Evolutionary conservation across 768 basidiomycete genomes (phyloP).

Genomic region (Daedaleopsis sinensis): DNA sequence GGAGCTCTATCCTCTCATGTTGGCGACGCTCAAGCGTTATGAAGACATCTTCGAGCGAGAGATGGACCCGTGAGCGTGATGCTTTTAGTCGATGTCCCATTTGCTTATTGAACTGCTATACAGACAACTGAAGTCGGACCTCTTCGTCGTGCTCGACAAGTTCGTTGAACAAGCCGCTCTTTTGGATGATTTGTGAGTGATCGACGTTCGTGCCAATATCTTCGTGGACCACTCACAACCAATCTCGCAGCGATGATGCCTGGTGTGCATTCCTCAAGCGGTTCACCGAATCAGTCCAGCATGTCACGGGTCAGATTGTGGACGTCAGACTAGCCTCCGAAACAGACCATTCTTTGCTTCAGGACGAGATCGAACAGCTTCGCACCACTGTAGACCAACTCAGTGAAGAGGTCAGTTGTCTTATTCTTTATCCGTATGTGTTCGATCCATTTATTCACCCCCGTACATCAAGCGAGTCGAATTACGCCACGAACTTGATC

Average conservation of each 20-base stretch:
- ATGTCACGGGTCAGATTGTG: constrained; percentile 66
- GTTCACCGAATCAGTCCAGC: constrained; percentile 62
- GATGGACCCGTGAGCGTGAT: constrained; percentile 56
- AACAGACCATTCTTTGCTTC: constrained; percentile 45
- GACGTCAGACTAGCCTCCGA: constrained; percentile 50
- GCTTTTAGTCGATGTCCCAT: not conserved
- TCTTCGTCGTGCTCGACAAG: constrained; percentile 60
- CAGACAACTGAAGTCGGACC: constrained; percentile 65
- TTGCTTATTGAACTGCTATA: not conserved
- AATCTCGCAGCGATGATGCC: constrained; percentile 53
- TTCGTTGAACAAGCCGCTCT: constrained; percentile 64
- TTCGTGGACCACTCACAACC: not conserved
- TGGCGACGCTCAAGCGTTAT: constrained; percentile 62
- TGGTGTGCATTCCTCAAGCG: constrained; percentile 66
- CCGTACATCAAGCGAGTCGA: constrained; percentile 44
- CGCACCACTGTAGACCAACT: constrained; percentile 64
- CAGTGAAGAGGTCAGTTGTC: constrained; percentile 57
- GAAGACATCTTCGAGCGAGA: constrained; percentile 59
- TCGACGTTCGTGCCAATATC: not conserved
- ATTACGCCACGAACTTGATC: constrained; percentile 56
- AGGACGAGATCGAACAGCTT: constrained; percentile 64
- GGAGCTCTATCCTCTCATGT: constrained; percentile 62
- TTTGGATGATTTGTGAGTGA: constrained; percentile 61
- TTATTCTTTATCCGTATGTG: not conserved
- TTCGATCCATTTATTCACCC: not conserved